Evolutionary conservation across 768 basidiomycete genomes (phyloP), one percentile per base, ranked within the genome.

Genomic region (Lyophyllum semitale): DNA sequence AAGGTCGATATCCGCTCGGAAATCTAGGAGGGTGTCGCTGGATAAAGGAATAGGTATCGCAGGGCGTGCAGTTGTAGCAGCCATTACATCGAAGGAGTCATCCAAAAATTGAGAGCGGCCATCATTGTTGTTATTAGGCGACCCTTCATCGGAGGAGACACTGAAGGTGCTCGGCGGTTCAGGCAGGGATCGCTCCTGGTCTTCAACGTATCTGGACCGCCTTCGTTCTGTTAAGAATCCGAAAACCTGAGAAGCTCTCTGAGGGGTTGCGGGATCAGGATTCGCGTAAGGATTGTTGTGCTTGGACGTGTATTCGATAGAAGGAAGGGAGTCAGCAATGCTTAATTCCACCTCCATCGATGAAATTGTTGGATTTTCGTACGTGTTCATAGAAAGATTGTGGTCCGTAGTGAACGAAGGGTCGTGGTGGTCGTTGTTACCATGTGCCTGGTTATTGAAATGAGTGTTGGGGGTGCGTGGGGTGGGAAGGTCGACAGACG

Each of bases 281-380:
- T 58, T 64, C 23, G 55, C 60, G 57, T 78, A 74, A 12, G 77
- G 73, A 30, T 53, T 60, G 35, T 65, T 66, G 32, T 57, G 52
- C 44, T 62, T 63, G 48, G 38, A 53, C 44, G 55, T 55, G 51
- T 63, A 56, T 11, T 68, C 63, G 42, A 68, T 55, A 11, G 68
- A 66, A 18, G 69, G 63, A 38, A 69, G 66, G n/a, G 66, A 68
- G 49, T 84, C 81, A 22, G 74, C 70, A 12, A 75, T 71, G 66
- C 88, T 89, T 48, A 84, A 73, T 63, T 91, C 89, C 3, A 91
- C 91, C 55, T 88, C 85, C 73, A 91, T 78, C 0, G 90, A 93
- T 5, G 87, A 88, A 42, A 90, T 84, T 20, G 77, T 77, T 4
- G 80, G 79, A 62, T 79, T 73, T 52, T 78, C 73, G 45, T 70